Percentiles rank a stretch among this genome's conserved stretches.
These are phyloP conservation scores for Crucibulum laeve DNA, from an alignment of 768 basidiomycete genomes.

Conservation along the genomic window DNA sequence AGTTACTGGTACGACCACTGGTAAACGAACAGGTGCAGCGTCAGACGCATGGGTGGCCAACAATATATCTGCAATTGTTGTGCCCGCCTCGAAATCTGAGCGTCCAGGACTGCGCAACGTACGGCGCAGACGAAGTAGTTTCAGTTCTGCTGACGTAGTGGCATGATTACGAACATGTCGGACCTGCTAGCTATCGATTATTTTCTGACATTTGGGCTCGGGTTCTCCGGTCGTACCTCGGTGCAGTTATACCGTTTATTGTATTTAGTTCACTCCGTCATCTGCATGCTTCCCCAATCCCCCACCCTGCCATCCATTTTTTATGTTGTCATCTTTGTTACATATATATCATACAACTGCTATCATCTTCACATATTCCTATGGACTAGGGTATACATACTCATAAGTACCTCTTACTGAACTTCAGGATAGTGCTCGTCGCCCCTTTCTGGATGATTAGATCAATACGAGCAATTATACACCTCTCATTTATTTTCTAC, in stretches of 20 bases:
- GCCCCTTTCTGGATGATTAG: too few relatives aligned
- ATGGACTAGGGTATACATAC: not conserved
- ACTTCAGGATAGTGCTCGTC: too few relatives aligned
- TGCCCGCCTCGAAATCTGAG: constrained; percentile 66
- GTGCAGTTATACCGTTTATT: constrained; percentile 6
- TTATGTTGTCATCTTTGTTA: constrained; percentile 14
- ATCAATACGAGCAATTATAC: too few relatives aligned
- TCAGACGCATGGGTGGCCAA: constrained; percentile 77
- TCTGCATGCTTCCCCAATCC: constrained; percentile 23
- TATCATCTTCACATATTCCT: constrained; percentile 2
- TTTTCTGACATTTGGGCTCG: not conserved
- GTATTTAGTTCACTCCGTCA: constrained; percentile 13
- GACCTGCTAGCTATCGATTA: too few relatives aligned
- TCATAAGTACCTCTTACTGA: not conserved
- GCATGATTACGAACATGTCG: constrained; percentile 53
- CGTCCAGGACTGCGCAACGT: constrained; percentile 73
- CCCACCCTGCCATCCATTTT: constrained; percentile 27
- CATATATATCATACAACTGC: constrained; percentile 4
- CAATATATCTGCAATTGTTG: constrained; percentile 64
- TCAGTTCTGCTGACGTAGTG: constrained; percentile 82
- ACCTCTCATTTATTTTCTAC: too few relatives aligned
- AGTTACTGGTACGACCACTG: constrained; percentile 34
- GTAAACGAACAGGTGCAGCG: constrained; percentile 30
- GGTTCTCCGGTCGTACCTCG: not conserved
- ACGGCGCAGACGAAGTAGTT: constrained; percentile 78